Percentiles rank a stretch among this genome's conserved stretches.
Evolutionary conservation across 1,284 basidiomycete species (phyloP).

Genomic region (Cutaneotrichosporon cavernicola): DNA sequence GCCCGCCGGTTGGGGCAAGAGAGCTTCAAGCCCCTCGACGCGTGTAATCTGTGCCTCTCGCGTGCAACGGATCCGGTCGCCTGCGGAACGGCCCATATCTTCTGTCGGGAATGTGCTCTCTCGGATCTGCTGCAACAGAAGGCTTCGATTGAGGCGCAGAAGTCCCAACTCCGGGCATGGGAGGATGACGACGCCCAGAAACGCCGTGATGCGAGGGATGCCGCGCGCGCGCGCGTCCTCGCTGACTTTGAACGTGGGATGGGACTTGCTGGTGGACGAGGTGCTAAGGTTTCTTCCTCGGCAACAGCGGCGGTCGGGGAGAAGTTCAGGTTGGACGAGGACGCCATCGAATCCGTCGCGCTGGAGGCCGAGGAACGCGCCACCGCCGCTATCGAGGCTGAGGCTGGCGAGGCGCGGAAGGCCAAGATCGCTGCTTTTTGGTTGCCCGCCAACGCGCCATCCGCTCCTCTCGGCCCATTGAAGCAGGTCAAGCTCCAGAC

Average conservation of each 20-base stretch:
- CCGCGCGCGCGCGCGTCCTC: slow-evolving; percentile 79
- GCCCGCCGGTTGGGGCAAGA: slow-evolving; percentile 79
- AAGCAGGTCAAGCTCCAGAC: slow-evolving; percentile 80
- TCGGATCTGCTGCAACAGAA: slow-evolving; percentile 62
- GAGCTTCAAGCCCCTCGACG: slow-evolving; percentile 82
- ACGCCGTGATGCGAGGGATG: slow-evolving; percentile 62
- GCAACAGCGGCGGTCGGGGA: neutral
- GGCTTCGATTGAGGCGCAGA: slow-evolving; percentile 81
- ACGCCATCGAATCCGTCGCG: slow-evolving; percentile 67
- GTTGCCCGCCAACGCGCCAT: slow-evolving; percentile 83
- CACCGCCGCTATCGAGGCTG: slow-evolving; percentile 71
- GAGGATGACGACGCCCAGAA: slow-evolving; percentile 74
- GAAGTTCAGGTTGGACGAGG: slow-evolving; percentile 68
- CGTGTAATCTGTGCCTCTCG: slow-evolving; percentile 79
- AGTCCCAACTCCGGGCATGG: slow-evolving; percentile 68
- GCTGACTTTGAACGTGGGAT: slow-evolving; percentile 76
- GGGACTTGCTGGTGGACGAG: slow-evolving; percentile 55
- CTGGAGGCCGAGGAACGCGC: slow-evolving; percentile 81
- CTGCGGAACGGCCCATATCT: slow-evolving; percentile 77
- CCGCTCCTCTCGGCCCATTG: slow-evolving; percentile 63
- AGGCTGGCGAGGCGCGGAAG: slow-evolving; percentile 73
- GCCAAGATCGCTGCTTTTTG: slow-evolving; percentile 91
- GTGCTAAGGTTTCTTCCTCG: neutral
- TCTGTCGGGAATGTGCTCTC: slow-evolving; percentile 77
- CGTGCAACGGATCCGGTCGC: slow-evolving; percentile 73